Percentiles rank a stretch among this genome's conserved stretches.
These are phyloP conservation scores for Triticum turgidum DNA, from an alignment of 176 grass and related monocot species.

Conservation along the genomic window DNA sequence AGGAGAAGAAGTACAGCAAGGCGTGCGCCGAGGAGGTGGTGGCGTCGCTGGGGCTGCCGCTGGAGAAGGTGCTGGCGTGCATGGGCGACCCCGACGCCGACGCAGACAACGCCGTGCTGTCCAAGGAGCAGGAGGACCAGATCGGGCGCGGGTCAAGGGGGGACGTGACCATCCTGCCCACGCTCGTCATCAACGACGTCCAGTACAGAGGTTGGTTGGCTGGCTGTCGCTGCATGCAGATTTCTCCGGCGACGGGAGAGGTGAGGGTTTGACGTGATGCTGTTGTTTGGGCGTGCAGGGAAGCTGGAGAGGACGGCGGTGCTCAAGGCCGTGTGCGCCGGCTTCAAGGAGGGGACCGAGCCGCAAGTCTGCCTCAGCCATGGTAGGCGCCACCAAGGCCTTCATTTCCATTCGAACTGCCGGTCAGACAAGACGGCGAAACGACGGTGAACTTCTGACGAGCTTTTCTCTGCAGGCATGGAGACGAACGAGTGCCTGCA, in stretches of 20 bases:
- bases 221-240: neutral
- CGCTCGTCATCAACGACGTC: slow-evolving; percentile 89
- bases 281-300: slow-evolving; percentile 19
- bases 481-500: slow-evolving; percentile 87
- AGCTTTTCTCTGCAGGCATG: slow-evolving; percentile 32
- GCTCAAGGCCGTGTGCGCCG: slow-evolving; percentile 91
- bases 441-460: neutral
- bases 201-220: slow-evolving; percentile 77
- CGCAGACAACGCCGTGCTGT: slow-evolving; percentile 74
- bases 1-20: slow-evolving; percentile 93
- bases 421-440: neutral
- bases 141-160: slow-evolving; percentile 70
- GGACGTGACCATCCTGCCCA: slow-evolving; percentile 93
- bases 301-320: slow-evolving; percentile 87
- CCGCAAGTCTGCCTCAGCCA: slow-evolving; percentile 82
- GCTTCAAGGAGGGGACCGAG: slow-evolving; percentile 88
- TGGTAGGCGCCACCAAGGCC: slow-evolving; percentile 12
- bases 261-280: neutral
- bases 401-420: neutral
- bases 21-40: slow-evolving; percentile 78
- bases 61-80: slow-evolving; percentile 74
- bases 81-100: slow-evolving; percentile 96
- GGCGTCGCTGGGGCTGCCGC: slow-evolving; percentile 38
- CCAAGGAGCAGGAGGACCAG: slow-evolving; percentile 85
- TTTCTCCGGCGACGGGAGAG: neutral